These are phyloP conservation scores for Elsinoe australis DNA, from an alignment of 2,329 filamentous ascomycete species.

Conservation along the genomic window DNA sequence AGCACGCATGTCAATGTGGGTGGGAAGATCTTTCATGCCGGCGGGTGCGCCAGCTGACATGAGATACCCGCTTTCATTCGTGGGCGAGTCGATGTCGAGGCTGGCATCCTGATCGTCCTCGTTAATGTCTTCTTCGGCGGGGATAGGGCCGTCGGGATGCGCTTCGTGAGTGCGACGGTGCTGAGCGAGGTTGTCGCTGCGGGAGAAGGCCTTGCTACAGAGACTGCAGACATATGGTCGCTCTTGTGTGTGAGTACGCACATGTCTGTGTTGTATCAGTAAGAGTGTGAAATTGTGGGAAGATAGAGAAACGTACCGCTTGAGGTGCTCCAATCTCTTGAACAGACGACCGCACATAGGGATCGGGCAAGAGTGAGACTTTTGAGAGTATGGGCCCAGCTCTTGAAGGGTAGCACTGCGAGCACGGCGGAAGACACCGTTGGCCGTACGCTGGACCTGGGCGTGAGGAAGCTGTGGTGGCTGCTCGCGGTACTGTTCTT, in stretches of 20 bases:
- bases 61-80: constrained; percentile 25
- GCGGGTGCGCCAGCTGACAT: constrained; percentile 20
- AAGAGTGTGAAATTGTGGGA: constrained; percentile 35
- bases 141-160: constrained; percentile 54
- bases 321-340: constrained; percentile 98
- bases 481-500: constrained; percentile 43
- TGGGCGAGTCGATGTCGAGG: constrained; percentile 53
- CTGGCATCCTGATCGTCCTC: constrained; percentile 81
- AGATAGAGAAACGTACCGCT: constrained; percentile 64
- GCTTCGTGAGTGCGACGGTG: constrained; percentile 76
- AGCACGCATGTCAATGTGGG: constrained; percentile 30
- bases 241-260: constrained; percentile 98
- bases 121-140: constrained; percentile 76
- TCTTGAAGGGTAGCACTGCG: constrained; percentile 95
- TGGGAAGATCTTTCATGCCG: constrained; percentile 23
- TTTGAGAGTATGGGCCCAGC: constrained; percentile 89
- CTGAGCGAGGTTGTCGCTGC: constrained; percentile 98
- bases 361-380: constrained; percentile 98
- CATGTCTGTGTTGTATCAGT: constrained; percentile 57
- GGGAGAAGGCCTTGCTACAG: constrained; percentile 97
- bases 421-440: constrained; percentile 77
- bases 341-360: constrained; percentile 94
- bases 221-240: constrained; percentile 95
- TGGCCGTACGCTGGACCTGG: constrained; percentile 51
- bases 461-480: constrained; percentile 50